A percentile compares a stretch with the other conserved stretches of the same genome.
These are phyloP conservation scores for Populus hybrid DNA, from an alignment of 441 rosid genomes.

Conservation along the genomic window DNA sequence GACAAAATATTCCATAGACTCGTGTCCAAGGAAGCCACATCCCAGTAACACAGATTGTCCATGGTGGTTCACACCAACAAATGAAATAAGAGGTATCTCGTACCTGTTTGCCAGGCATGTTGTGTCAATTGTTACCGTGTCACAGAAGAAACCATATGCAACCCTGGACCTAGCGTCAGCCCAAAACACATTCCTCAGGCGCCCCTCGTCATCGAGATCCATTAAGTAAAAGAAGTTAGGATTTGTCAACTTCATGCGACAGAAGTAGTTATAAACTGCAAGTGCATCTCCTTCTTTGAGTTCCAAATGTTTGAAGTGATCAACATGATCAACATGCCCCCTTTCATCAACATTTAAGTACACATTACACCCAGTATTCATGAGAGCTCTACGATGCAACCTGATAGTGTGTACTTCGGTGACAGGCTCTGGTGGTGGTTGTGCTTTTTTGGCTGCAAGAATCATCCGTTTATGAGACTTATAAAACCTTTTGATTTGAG, in stretches of 20 bases:
- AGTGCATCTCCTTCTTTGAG: constrained; percentile 51
- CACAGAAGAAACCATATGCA: constrained; percentile 35
- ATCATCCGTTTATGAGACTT: constrained; percentile 50
- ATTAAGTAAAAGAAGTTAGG: constrained; percentile 52
- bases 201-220: constrained; percentile 42
- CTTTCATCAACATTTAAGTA: constrained; percentile 26
- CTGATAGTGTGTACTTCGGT: constrained; percentile 44
- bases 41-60: constrained; percentile 46
- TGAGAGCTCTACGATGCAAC: constrained; percentile 36
- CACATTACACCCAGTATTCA: constrained; percentile 28
- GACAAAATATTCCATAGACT: constrained; percentile 40
- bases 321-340: constrained; percentile 26
- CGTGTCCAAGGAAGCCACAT: constrained; percentile 47
- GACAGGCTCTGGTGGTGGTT: constrained; percentile 33
- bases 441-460: constrained; percentile 39
- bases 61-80: constrained; percentile 51
- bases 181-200: constrained; percentile 46
- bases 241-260: constrained; percentile 51
- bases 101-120: constrained; percentile 42
- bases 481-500: constrained; percentile 41
- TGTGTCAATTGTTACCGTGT: constrained; percentile 38
- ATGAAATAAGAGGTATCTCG: constrained; percentile 42
- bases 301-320: constrained; percentile 38
- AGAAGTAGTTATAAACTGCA: constrained; percentile 48
- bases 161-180: constrained; percentile 45